These are phyloP conservation scores for Trametes sanguinea DNA, from an alignment of 768 basidiomycete species.

Conservation along the genomic window DNA sequence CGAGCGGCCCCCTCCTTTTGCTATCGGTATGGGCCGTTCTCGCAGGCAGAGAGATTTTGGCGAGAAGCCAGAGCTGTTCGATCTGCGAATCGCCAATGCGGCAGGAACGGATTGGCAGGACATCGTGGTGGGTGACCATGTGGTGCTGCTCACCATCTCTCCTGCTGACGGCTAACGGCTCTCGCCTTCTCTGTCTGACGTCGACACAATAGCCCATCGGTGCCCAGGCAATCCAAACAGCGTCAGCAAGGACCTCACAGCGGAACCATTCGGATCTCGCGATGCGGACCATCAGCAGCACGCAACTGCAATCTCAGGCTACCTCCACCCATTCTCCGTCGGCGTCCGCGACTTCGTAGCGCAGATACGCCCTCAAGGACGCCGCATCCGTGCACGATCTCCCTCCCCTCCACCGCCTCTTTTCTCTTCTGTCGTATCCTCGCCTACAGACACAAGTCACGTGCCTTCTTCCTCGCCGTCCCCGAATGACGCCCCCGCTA, in stretches of 20 bases:
- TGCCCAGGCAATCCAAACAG: neutral
- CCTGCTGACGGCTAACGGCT: neutral
- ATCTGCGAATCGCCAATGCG: conserved; percentile 3
- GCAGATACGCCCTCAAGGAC: conserved; percentile 1
- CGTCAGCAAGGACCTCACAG: neutral
- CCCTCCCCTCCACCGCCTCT: neutral
- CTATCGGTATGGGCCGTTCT: neutral
- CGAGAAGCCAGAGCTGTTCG: conserved; percentile 16
- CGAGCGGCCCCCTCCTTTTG: neutral
- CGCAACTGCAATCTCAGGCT: neutral
- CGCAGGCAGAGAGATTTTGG: conserved; percentile 8
- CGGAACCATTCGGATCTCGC: neutral
- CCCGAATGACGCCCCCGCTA: neutral
- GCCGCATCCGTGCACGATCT: neutral
- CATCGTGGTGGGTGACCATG: conserved; percentile 15
- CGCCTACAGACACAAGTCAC: neutral
- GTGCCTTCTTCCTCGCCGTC: neutral
- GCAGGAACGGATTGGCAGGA: conserved; percentile 4
- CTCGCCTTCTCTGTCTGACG: neutral
- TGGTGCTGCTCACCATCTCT: neutral
- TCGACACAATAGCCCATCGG: conserved; percentile 13
- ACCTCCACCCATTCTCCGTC: conserved; percentile 6
- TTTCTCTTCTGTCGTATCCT: neutral
- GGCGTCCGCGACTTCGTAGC: conserved; percentile 11
- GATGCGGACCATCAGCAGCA: neutral